Evolutionary conservation across 345 rosid genomes (phyloP), one percentile per base, ranked within the genome.

Genomic region (Turritis glabra): DNA sequence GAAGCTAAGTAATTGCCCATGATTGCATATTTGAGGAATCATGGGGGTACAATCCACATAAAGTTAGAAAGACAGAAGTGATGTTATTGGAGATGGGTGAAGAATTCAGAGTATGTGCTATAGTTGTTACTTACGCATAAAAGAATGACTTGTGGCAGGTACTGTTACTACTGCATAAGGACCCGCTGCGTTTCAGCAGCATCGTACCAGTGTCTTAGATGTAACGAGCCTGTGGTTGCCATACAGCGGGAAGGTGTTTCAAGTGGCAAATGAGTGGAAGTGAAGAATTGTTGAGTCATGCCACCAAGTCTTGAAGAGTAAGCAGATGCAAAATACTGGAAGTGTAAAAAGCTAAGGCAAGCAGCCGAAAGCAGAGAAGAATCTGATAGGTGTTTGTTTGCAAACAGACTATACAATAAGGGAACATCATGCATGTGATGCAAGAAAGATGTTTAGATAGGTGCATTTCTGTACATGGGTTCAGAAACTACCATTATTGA

Each of bases 101-200:
- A 15, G 52, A 21, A 68, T 38, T 64, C 22, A 26, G 46, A 17
- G 41, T 13, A 52, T 41, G 46, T 69, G 72, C 51, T 46, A 13
- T 17, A 29, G 41, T 48, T 76, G 35, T 35, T 12, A 22, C 50
- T 19, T 67, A 25, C 5, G 27, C 3, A 47, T 43, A 40, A 72
- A 53, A 33, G 46, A 59, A 51, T 66, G 66, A 61, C 47, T 56
- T 62, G 68, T 82, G 81, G 62, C 87, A 95, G 99, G 90, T 92
- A 95, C 80, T 95, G 97, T 75, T 92, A 90, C 80, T 88, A 90
- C 80, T 95, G 98, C 81, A 89, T 95, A 18, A 80, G 91, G 79
- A 95, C 97, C 26, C 89, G 99, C 12, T 95, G 96, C 67, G 81
- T 90, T 4, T 89, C 97, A 23, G 69, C 90, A 64, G 72, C 91